Percentiles rank a stretch among this genome's conserved stretches.
Conservation (phyloP, 140 eudicot species). For the Senecio squalidus region DNA sequence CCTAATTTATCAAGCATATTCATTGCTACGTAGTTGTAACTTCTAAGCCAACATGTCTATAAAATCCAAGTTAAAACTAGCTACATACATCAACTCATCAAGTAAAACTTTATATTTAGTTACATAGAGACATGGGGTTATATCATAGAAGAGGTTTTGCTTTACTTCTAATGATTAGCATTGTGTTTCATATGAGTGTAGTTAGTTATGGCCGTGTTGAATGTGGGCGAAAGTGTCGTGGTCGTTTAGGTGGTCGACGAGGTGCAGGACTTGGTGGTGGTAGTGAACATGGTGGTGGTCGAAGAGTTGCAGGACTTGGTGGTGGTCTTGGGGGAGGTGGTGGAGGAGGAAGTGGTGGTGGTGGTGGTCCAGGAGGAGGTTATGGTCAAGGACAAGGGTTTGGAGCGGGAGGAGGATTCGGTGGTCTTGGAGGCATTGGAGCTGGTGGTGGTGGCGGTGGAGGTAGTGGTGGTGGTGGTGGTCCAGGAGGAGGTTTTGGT, state of each 20-base stretch:
- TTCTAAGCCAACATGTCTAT: neutral
- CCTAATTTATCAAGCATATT: slow-evolving; percentile 6
- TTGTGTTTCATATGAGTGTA: too few relatives aligned
- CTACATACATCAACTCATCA: neutral
- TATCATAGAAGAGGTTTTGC: slow-evolving; percentile 41
- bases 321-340: slow-evolving; percentile 29
- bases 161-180: slow-evolving; percentile 30
- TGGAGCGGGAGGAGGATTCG: too few relatives aligned
- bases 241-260: slow-evolving; percentile 39
- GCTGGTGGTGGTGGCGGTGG: too few relatives aligned
- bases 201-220: slow-evolving; percentile 27
- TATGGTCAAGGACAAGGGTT: too few relatives aligned
- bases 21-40: slow-evolving; percentile 16
- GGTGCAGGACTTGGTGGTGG: slow-evolving; percentile 39
- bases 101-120: neutral
- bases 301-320: slow-evolving; percentile 31
- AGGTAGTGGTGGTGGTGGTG: too few relatives aligned
- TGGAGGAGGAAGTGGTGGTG: slow-evolving; percentile 32
- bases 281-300: slow-evolving; percentile 33
- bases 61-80: slow-evolving; percentile 7
- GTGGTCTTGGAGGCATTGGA: too few relatives aligned
- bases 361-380: slow-evolving; percentile 34
- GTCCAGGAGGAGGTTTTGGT: too few relatives aligned
- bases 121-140: slow-evolving; percentile 19
- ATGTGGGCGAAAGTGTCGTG: slow-evolving; percentile 40